phyloP scores from a whole-genome alignment of 441 rosid genomes.

The Brassica hybrid region DNA sequence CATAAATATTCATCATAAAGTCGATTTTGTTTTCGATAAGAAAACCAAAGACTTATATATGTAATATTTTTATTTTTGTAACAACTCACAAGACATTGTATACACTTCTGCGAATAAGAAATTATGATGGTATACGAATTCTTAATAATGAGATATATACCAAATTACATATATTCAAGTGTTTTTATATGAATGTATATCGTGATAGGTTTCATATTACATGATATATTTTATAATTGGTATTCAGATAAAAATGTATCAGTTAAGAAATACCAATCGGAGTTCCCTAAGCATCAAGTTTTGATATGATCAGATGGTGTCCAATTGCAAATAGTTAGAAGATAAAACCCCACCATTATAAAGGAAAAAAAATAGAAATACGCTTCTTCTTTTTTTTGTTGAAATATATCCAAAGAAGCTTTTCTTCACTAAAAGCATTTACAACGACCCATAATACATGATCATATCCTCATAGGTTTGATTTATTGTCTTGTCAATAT shows the following conservation, averaged over 20 bases:
- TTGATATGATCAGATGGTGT: not conserved
- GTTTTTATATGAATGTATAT: not conserved
- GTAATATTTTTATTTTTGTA: not conserved
- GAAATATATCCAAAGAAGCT: slow-evolving; percentile 1
- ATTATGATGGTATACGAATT: not conserved
- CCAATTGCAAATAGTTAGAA: slow-evolving; percentile 4
- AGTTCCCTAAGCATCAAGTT: not conserved
- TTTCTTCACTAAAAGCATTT: slow-evolving; percentile 6
- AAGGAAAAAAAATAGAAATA: not conserved
- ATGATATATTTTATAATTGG: not conserved
- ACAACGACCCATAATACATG: not conserved
- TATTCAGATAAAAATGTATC: not conserved
- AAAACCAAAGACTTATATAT: not conserved
- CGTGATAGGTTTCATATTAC: not conserved
- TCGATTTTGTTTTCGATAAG: not conserved
- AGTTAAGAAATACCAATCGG: not conserved
- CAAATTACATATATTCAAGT: not conserved
- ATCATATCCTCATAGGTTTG: slow-evolving; percentile 27
- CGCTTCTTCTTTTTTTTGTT: not conserved
- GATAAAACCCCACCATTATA: slow-evolving; percentile 3
- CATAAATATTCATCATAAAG: slow-evolving; percentile 3
- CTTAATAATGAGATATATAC: not conserved
- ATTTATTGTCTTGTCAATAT: slow-evolving; percentile 27
- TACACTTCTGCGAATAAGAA: not conserved
- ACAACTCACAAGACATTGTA: not conserved